Evolutionary conservation across 2,329 filamentous ascomycete genomes (phyloP), one percentile per base, ranked within the genome.

Genomic region (Alternaria sp.): DNA sequence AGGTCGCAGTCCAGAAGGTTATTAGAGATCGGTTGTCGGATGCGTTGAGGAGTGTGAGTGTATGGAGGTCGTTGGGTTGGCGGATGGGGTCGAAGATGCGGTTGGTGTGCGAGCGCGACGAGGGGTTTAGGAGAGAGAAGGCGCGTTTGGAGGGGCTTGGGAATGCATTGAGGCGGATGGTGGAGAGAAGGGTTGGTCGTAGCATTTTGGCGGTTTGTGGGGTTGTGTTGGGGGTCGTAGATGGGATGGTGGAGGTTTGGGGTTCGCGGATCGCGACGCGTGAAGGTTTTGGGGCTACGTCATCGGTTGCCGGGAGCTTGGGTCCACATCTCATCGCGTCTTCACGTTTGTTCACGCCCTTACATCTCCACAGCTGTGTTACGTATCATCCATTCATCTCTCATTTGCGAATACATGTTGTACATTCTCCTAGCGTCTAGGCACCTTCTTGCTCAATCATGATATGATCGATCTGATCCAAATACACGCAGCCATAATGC

Each of bases 1-100:
- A 86, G 4, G 80, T 80, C 3, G 84, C 82, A 44, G 79, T 83
- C 84, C 84, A 86, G 11, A 86, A 73, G 0, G 84, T 86, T 47
- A 86, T 79, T 1, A 86, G 72, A 0, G 83, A 78, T 9, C 77
- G 75, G 45, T 82, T 80, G 12, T 75, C 79, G 66, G 79, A 81
- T 10, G 83, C 80, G 15, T 82, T 83, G 64, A 84, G 80, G 51
- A 85, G 77, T 7, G 81, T 81, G 8, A 86, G 80, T 6, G 80
- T 84, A 57, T 83, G 78, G 11, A 86, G 77, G 62, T 86, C 84
- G 36, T 81, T 76, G 54, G 83, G 82, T 30, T 74, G 77, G 56
- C 84, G 83, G 50, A 86, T 71, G n/a, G 80, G 81, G 54, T 74
- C 73, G 69, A 75, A 80, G 61, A 78, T 66, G 65, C 77, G 76